A percentile compares a stretch with the other conserved stretches of the same genome.
Evolutionary conservation across 306 rosid species (phyloP).

Genomic region (Luffa acutangula): DNA sequence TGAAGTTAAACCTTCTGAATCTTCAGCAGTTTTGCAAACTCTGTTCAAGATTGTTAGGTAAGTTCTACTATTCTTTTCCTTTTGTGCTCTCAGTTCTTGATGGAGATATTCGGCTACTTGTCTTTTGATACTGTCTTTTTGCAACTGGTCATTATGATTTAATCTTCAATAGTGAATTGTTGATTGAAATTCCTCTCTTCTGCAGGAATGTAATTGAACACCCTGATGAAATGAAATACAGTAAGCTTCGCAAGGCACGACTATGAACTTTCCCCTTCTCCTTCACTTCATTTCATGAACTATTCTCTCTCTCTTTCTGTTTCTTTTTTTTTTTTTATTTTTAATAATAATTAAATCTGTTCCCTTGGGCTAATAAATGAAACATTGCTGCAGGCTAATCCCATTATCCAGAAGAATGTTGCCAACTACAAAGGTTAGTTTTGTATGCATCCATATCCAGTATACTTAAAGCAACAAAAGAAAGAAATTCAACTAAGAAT

Average conservation of each 20-base stretch:
- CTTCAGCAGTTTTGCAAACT: slow-evolving; percentile 48
- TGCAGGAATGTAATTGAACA: slow-evolving; percentile 76
- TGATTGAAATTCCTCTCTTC: slow-evolving; percentile 11
- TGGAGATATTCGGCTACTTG: background rate
- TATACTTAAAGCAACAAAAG: background rate
- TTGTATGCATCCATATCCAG: slow-evolving; percentile 5
- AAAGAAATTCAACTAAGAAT: background rate
- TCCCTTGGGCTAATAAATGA: slow-evolving; percentile 6
- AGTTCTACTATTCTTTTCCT: background rate
- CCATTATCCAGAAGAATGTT: slow-evolving; percentile 54
- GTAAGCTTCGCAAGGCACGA: slow-evolving; percentile 65
- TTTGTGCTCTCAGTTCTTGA: background rate
- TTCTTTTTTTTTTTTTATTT: background rate
- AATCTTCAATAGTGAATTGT: slow-evolving; percentile 5
- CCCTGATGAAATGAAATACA: slow-evolving; percentile 65
- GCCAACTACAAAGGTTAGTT: slow-evolving; percentile 55
- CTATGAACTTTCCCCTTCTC: background rate
- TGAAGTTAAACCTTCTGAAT: slow-evolving; percentile 45
- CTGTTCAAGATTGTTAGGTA: slow-evolving; percentile 72
- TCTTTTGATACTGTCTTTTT: background rate
- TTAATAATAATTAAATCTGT: background rate
- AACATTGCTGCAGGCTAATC: slow-evolving; percentile 72
- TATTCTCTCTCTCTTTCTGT: background rate
- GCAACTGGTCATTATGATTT: background rate
- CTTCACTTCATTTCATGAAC: background rate